A percentile compares a stretch with the other conserved stretches of the same genome.
phyloP scores from a whole-genome alignment of 306 rosid genomes.

The Ormosia emarginata region DNA sequence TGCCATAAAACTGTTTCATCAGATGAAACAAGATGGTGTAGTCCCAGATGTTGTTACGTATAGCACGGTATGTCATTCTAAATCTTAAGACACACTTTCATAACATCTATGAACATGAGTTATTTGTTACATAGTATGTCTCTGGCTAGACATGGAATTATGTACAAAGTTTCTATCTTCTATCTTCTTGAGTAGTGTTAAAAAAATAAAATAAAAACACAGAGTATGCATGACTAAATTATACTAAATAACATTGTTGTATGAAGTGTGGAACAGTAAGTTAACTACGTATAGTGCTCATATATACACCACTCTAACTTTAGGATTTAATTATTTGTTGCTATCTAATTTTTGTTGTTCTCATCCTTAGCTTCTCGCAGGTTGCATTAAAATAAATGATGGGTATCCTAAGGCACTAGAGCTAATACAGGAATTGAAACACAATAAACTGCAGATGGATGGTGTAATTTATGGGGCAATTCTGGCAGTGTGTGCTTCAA shows the following conservation, averaged over 20 bases:
- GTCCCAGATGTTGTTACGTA: constrained; percentile 79
- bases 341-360: constrained; percentile 23
- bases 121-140: neutral
- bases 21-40: constrained; percentile 78
- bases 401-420: constrained; percentile 79
- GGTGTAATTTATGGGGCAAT: constrained; percentile 74
- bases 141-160: neutral
- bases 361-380: constrained; percentile 71
- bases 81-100: neutral
- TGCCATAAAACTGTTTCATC: constrained; percentile 56
- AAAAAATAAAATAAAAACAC: too few species aligned
- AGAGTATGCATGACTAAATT: neutral
- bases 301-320: neutral
- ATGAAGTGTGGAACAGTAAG: neutral
- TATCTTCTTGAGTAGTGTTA: neutral
- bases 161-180: too few species aligned
- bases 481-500: constrained; percentile 87
- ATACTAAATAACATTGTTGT: neutral
- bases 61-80: constrained; percentile 62
- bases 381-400: constrained; percentile 64
- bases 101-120: neutral
- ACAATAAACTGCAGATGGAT: constrained; percentile 61
- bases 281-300: neutral
- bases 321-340: neutral
- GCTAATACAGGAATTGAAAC: constrained; percentile 66